Base-by-base conservation (phyloP, 192 early-diverging fungal genomes). In the Diversispora eburnea region DNA sequence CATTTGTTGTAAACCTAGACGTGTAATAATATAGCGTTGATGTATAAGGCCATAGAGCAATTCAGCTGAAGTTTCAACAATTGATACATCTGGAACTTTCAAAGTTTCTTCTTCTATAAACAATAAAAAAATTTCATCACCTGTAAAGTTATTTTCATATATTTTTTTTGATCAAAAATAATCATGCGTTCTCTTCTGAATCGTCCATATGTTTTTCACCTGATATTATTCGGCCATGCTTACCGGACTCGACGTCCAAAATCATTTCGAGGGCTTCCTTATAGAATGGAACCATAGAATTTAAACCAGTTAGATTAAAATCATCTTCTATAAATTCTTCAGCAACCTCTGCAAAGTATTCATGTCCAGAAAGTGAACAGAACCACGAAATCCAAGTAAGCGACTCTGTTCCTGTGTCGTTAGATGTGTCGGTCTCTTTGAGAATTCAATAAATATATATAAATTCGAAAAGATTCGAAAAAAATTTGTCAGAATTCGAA, bases 271-370 rank as follows among this genome's bases (percentile, higher is more conserved):
- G 83, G 3, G 96, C 94, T 79, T 96, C 93, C 77, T 90, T 86
- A 81, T 95, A 98, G 71, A 91, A 89, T 39, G 91, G 91, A 0
- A 97, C 91, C 15, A 88, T 82, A 17, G 88, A 82, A 77, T 83
- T 84, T 19, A 99, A 86, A 52, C 97, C 97, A n/a, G 93, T 96
- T 75, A 98, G 82, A 80, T 99, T 99, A 82, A 99, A 99, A 74
- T 96, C 95, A 79, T 99, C 97, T 75, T 94, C 91, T 70, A 98
- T 95, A 74, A 89, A 91, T 15, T 90, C 88, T 48, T 91, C 90
- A 15, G 87, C 83, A 7, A 94, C 89, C 76, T 91, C 89, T 61
- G 84, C 84, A 80, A 91, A 94, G 73, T 88, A 93, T 73, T 92
- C 90, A 72, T 94, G 88, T 48, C 91, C 91, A 65, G 80, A 81